phyloP scores from a whole-genome alignment of 108 stramenopile genomes.

The Nitzschia palea region DNA sequence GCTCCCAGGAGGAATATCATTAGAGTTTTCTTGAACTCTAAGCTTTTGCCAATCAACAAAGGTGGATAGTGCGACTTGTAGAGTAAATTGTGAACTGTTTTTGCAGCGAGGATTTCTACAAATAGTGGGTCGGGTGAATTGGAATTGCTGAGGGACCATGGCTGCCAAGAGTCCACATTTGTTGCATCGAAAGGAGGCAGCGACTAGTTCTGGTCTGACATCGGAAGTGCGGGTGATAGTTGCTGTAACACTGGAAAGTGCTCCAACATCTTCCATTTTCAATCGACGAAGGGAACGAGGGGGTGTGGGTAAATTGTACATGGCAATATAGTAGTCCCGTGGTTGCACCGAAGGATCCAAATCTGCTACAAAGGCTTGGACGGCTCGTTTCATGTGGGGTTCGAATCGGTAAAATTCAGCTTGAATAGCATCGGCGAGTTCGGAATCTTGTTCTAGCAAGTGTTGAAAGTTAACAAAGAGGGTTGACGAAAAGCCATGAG shows the following conservation, averaged over 20 bases:
- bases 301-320: slow-evolving; percentile 64
- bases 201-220: slow-evolving; percentile 96
- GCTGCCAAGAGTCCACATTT: slow-evolving; percentile 86
- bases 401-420: slow-evolving; percentile 87
- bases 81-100: slow-evolving; percentile 65
- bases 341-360: slow-evolving; percentile 59
- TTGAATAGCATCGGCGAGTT: slow-evolving; percentile 85
- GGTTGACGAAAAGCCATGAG: slow-evolving; percentile 62
- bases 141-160: slow-evolving; percentile 92
- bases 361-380: slow-evolving; percentile 53
- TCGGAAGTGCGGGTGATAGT: slow-evolving; percentile 97
- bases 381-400: slow-evolving; percentile 67
- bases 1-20: slow-evolving; percentile 96
- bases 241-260: slow-evolving; percentile 73
- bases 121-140: slow-evolving; percentile 94
- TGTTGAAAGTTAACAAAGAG: slow-evolving; percentile 77
- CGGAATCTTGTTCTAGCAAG: slow-evolving; percentile 55
- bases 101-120: slow-evolving; percentile 94
- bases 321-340: slow-evolving; percentile 76
- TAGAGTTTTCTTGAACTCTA: slow-evolving; percentile 96
- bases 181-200: slow-evolving; percentile 90
- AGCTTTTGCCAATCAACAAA: slow-evolving; percentile 99
- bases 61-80: slow-evolving; percentile 64
- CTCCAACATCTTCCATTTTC: slow-evolving; percentile 77
- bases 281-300: slow-evolving; percentile 71